These are phyloP conservation scores for Marasmius fiardii DNA, from an alignment of 1,284 basidiomycete species.

Conservation along the genomic window DNA sequence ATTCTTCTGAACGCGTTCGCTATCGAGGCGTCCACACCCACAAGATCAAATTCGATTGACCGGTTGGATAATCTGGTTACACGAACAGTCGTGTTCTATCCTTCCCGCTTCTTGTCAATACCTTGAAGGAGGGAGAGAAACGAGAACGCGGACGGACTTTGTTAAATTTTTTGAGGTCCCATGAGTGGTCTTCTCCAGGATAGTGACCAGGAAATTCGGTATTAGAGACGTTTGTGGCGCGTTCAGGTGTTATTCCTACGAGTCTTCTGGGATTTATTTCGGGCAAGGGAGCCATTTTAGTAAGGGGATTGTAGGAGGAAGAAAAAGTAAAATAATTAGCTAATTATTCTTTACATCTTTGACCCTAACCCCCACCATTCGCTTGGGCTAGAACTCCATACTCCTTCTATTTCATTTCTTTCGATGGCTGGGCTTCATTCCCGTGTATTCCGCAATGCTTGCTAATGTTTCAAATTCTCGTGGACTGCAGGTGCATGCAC, in stretches of 20 bases:
- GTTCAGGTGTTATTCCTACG: conserved; percentile 55
- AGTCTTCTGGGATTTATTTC: conserved; percentile 22
- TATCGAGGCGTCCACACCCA: conserved; percentile 95
- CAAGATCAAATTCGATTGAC: conserved; percentile 91
- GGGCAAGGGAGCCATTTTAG: not conserved
- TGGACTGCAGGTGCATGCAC: no score
- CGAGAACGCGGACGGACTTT: conserved; percentile 48
- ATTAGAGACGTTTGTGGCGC: conserved; percentile 78
- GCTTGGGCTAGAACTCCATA: no score
- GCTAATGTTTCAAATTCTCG: no score
- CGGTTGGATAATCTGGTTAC: conserved; percentile 78
- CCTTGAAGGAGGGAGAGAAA: conserved; percentile 5
- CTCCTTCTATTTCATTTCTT: no score
- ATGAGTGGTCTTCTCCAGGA: conserved; percentile 80
- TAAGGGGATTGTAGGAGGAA: no score
- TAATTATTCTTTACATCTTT: no score
- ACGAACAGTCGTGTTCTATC: conserved; percentile 70
- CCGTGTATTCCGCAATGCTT: no score
- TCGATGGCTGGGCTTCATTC: no score
- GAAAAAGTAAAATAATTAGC: no score
- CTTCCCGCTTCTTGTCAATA: conserved; percentile 23
- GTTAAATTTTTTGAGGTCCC: conserved; percentile 76
- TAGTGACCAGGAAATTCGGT: conserved; percentile 88
- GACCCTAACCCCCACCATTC: no score
- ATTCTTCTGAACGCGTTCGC: conserved; percentile 94